Conservation (phyloP, 768 basidiomycete species). For the Russula ochroleuca region DNA sequence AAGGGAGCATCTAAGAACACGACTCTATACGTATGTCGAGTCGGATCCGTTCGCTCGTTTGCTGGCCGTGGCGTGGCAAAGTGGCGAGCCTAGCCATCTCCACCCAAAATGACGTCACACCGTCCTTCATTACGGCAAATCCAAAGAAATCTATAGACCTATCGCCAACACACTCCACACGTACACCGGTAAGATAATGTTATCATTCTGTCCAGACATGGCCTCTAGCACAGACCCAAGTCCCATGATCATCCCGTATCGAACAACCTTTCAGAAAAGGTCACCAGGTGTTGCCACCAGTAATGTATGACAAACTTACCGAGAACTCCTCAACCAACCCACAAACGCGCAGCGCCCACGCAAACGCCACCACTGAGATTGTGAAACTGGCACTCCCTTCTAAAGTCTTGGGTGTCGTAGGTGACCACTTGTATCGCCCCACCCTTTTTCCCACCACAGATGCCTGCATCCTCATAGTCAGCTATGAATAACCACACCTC, state of each 20-base stretch:
- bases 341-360: slow-evolving; percentile 63
- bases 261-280: slow-evolving; percentile 44
- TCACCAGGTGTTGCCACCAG: slow-evolving; percentile 14
- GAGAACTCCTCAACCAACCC: slow-evolving; percentile 73
- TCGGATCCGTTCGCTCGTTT: neutral
- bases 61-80: slow-evolving; percentile 16
- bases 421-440: slow-evolving; percentile 81
- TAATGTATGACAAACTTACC: slow-evolving; percentile 45
- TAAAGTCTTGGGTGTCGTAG: slow-evolving; percentile 79
- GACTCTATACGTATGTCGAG: neutral
- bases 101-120: slow-evolving; percentile 12
- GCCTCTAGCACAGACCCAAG: slow-evolving; percentile 80
- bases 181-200: slow-evolving; percentile 91
- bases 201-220: slow-evolving; percentile 93
- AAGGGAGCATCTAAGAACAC: neutral
- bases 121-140: neutral
- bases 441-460: slow-evolving; percentile 87
- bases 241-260: slow-evolving; percentile 61
- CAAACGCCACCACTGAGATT: slow-evolving; percentile 60
- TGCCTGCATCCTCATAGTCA: slow-evolving; percentile 48
- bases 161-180: slow-evolving; percentile 76
- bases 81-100: neutral
- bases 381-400: slow-evolving; percentile 88
- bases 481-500: neutral
- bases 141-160: slow-evolving; percentile 6